phyloP scores from a whole-genome alignment of 2,329 filamentous ascomycete genomes.

The Ilyonectria mors-panacis region DNA sequence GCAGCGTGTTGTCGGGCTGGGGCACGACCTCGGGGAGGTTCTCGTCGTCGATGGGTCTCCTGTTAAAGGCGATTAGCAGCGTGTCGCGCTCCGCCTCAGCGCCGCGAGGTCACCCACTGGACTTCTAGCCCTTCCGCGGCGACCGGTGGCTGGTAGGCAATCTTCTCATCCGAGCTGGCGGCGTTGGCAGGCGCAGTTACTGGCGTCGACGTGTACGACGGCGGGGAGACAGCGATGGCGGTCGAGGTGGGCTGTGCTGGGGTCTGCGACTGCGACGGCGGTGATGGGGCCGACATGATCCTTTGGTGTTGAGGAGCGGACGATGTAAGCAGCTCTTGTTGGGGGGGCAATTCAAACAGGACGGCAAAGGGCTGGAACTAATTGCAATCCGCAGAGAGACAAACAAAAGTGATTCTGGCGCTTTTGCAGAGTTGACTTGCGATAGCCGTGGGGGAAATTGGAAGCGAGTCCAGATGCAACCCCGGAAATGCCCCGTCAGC shows the following conservation, averaged over 20 bases:
- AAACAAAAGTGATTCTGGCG: not conserved
- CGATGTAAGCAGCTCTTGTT: not conserved
- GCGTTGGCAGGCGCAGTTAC: not conserved
- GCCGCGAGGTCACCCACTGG: not conserved
- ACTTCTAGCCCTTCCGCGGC: conserved; percentile 22
- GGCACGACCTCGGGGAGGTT: conserved; percentile 46
- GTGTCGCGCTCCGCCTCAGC: not conserved
- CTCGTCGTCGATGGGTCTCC: conserved; percentile 34
- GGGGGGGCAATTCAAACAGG: not conserved
- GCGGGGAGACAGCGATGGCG: conserved; percentile 38
- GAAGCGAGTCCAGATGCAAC: not conserved
- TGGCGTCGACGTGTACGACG: conserved; percentile 32
- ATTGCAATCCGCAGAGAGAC: no score
- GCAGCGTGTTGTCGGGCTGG: not conserved
- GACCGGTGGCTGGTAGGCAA: conserved; percentile 30
- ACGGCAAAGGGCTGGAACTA: not conserved
- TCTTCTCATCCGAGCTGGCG: conserved; percentile 38
- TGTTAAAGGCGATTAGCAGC: conserved; percentile 3
- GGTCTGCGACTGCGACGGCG: not conserved
- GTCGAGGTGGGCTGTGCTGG: conserved; percentile 9
- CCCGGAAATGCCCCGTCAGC: not conserved
- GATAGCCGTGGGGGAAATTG: not conserved
- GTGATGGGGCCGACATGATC: conserved; percentile 23
- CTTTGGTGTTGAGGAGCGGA: not conserved
- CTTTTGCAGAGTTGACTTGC: no score